A percentile compares a stretch with the other conserved stretches of the same genome.
phyloP scores from a whole-genome alignment of 1,139 yeast genomes.

The Scheffersomyces quercinus region DNA sequence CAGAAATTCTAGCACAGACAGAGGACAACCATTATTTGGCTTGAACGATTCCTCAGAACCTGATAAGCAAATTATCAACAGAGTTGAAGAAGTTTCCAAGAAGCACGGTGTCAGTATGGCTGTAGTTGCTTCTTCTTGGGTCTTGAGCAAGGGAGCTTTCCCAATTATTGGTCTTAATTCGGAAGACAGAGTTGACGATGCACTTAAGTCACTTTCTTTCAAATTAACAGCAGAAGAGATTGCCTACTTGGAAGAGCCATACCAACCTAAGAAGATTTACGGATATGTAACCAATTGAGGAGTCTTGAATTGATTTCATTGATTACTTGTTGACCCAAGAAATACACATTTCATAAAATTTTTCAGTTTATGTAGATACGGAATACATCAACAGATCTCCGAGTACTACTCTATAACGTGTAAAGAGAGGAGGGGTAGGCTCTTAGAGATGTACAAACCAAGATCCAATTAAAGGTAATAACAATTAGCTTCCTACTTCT shows the following conservation, averaged over 20 bases:
- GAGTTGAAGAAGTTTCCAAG: constrained; percentile 57
- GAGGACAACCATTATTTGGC: constrained; percentile 7
- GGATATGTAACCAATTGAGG: not conserved
- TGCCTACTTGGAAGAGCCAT: constrained; percentile 51
- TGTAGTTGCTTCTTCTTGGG: constrained; percentile 57
- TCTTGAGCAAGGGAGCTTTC: constrained; percentile 45
- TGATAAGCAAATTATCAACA: constrained; percentile 41
- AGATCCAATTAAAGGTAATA: too few relatives aligned
- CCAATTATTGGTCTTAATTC: constrained; percentile 60
- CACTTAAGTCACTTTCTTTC: constrained; percentile 44
- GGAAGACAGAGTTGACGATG: constrained; percentile 53
- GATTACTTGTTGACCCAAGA: too few relatives aligned
- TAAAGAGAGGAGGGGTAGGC: too few relatives aligned
- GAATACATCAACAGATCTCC: too few relatives aligned
- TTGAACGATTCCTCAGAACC: constrained; percentile 11
- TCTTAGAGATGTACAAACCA: too few relatives aligned
- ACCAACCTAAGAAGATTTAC: constrained; percentile 16
- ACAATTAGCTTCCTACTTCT: too few relatives aligned
- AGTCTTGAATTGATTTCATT: too few relatives aligned
- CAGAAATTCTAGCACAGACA: constrained; percentile 20
- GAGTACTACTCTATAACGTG: too few relatives aligned
- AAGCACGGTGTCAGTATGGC: constrained; percentile 52
- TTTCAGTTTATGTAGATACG: too few relatives aligned
- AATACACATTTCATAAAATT: too few relatives aligned
- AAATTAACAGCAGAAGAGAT: constrained; percentile 47